Percentiles rank a stretch among this genome's conserved stretches.
phyloP scores from a whole-genome alignment of 1,284 basidiomycete genomes.

The Puccinia hordei region DNA sequence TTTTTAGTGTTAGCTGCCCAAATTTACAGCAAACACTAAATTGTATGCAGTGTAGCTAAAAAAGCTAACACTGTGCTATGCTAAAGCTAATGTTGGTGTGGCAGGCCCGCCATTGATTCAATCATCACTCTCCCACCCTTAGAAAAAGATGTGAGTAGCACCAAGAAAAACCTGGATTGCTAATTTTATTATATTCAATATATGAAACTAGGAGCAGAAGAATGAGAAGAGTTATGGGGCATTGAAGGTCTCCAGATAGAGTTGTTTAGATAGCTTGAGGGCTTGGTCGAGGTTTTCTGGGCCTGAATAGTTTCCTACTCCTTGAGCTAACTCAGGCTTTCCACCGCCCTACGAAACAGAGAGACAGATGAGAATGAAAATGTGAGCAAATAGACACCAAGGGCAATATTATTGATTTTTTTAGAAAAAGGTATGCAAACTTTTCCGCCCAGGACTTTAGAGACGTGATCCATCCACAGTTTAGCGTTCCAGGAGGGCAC shows the following conservation, averaged over 20 bases:
- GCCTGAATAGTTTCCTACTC: conserved; percentile 69
- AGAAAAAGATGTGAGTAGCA: too few species aligned
- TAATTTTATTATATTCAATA: too few species aligned
- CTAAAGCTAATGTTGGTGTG: too few species aligned
- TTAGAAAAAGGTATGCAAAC: conserved; percentile 61
- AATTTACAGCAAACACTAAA: too few species aligned
- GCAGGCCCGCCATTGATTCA: too few species aligned
- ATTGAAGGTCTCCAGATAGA: conserved; percentile 6
- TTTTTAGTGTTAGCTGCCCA: too few species aligned
- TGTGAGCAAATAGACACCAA: neutral
- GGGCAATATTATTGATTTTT: neutral
- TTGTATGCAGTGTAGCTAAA: too few species aligned
- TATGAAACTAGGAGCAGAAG: neutral
- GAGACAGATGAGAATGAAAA: neutral
- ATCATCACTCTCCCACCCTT: too few species aligned
- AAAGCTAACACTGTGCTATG: too few species aligned
- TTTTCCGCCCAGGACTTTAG: conserved; percentile 81
- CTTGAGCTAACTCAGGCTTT: conserved; percentile 84
- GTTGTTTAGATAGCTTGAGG: conserved; percentile 59
- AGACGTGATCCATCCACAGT: conserved; percentile 76
- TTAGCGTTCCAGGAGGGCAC: conserved; percentile 66
- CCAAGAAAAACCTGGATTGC: too few species aligned
- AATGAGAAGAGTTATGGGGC: neutral
- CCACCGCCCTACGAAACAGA: conserved; percentile 73
- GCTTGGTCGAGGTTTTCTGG: conserved; percentile 72